These are phyloP conservation scores for Xylaria arbuscula DNA, from an alignment of 2,329 filamentous ascomycete genomes.

Conservation along the genomic window DNA sequence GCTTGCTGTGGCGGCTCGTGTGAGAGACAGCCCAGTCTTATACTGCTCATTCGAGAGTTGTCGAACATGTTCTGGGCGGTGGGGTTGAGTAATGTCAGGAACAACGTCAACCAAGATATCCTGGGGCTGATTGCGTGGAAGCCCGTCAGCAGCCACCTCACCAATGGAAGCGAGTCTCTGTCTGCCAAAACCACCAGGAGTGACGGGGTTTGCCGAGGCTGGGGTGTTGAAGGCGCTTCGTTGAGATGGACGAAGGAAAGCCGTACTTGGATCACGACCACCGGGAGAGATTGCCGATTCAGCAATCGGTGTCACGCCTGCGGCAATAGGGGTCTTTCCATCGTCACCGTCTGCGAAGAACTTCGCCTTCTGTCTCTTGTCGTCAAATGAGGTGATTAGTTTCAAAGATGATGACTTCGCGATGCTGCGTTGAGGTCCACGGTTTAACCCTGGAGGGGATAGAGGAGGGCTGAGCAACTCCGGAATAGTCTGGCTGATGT, in stretches of 20 bases:
- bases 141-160: conserved; percentile 64
- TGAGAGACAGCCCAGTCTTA: conserved; percentile 60
- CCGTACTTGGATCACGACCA: conserved; percentile 72
- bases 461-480: conserved; percentile 75
- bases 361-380: conserved; percentile 69
- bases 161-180: conserved; percentile 82
- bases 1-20: conserved; percentile 74
- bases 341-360: conserved; percentile 69
- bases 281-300: conserved; percentile 80
- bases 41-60: conserved; percentile 58
- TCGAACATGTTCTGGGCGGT: conserved; percentile 50
- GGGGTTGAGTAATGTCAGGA: conserved; percentile 44
- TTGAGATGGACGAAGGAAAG: conserved; percentile 74
- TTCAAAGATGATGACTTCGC: conserved; percentile 87
- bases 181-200: conserved; percentile 69
- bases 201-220: conserved; percentile 72
- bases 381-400: conserved; percentile 89
- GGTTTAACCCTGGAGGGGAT: conserved; percentile 75
- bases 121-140: conserved; percentile 49
- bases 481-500: conserved; percentile 65
- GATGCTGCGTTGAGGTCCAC: conserved; percentile 70
- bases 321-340: conserved; percentile 79
- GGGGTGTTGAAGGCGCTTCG: conserved; percentile 77
- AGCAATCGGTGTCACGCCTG: conserved; percentile 88
- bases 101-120: conserved; percentile 43